A percentile compares a stretch with the other conserved stretches of the same genome.
Evolutionary conservation across 106 monocot species (phyloP).

Genomic region (Chionographis japonica): DNA sequence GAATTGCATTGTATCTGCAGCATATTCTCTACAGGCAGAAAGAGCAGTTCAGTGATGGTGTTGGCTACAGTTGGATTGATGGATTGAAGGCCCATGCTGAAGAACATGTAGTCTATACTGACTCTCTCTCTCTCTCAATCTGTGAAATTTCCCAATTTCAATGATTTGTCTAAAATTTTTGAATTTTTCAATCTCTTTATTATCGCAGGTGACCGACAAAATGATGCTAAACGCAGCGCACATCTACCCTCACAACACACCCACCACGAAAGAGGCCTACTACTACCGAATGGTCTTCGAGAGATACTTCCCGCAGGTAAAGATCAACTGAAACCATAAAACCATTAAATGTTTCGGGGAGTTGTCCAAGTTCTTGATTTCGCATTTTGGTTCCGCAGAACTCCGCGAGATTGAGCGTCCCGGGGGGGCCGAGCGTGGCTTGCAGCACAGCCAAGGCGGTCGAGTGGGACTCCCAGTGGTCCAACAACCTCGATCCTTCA

Average conservation of each 20-base stretch:
- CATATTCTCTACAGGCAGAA: slow-evolving; percentile 66
- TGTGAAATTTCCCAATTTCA: background rate
- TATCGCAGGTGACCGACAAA: slow-evolving; percentile 43
- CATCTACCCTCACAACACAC: slow-evolving; percentile 56
- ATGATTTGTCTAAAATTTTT: too few species aligned
- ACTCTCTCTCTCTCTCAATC: background rate
- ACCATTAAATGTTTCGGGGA: background rate
- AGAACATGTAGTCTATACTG: slow-evolving; percentile 24
- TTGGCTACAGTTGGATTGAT: slow-evolving; percentile 71
- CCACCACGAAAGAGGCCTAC: slow-evolving; percentile 61
- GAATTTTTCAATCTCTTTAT: background rate
- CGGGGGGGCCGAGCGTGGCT: slow-evolving; percentile 63
- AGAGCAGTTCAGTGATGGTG: slow-evolving; percentile 74
- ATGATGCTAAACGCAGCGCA: slow-evolving; percentile 58
- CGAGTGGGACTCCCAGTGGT: slow-evolving; percentile 69
- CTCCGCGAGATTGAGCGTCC: slow-evolving; percentile 51
- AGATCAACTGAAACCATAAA: background rate
- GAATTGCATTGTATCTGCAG: slow-evolving; percentile 15
- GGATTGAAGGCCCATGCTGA: slow-evolving; percentile 56
- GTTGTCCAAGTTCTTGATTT: background rate
- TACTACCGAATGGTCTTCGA: slow-evolving; percentile 61
- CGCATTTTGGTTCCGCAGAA: slow-evolving; percentile 29
- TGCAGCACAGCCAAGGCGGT: slow-evolving; percentile 73
- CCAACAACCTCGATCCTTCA: slow-evolving; percentile 61
- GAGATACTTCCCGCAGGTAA: slow-evolving; percentile 56